Conservation (phyloP, 2,329 filamentous ascomycete species). For the Immersiporthe knoxdaviesiana region DNA sequence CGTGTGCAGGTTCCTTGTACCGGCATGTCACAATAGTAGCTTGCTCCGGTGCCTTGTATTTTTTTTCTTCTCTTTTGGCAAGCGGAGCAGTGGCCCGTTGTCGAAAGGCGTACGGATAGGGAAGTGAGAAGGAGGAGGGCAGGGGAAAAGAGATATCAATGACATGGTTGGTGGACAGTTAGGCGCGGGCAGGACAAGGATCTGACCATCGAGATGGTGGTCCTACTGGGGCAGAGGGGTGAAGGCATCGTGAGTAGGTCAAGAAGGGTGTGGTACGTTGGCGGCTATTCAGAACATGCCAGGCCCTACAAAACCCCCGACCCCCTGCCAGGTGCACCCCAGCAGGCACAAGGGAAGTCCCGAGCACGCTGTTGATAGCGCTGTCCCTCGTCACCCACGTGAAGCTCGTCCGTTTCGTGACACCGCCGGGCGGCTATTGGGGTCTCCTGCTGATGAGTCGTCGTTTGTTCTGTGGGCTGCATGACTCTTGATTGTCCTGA, state of each 20-base stretch:
- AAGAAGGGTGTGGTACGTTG: constrained; percentile 19
- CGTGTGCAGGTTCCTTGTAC: constrained; percentile 10
- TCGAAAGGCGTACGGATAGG: not conserved
- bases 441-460: not conserved
- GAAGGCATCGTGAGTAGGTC: not conserved
- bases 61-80: too few species aligned
- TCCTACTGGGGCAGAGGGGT: not conserved
- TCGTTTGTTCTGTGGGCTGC: not conserved
- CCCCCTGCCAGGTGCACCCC: constrained; percentile 18
- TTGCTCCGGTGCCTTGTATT: not conserved
- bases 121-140: not conserved
- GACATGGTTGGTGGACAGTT: not conserved
- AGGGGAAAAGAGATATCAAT: not conserved
- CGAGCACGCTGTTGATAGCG: constrained; percentile 13
- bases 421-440: constrained; percentile 17
- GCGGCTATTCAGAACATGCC: constrained; percentile 21
- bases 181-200: not conserved
- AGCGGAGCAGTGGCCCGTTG: not conserved
- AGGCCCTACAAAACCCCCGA: not conserved
- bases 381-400: constrained; percentile 16
- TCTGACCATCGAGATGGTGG: not conserved
- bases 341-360: constrained; percentile 22
- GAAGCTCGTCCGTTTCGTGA: not conserved
- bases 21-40: not conserved
- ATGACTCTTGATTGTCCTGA: not conserved